These are phyloP conservation scores for Petasospora rhodanensis DNA, from an alignment of 1,139 yeast species.

Conservation along the genomic window DNA sequence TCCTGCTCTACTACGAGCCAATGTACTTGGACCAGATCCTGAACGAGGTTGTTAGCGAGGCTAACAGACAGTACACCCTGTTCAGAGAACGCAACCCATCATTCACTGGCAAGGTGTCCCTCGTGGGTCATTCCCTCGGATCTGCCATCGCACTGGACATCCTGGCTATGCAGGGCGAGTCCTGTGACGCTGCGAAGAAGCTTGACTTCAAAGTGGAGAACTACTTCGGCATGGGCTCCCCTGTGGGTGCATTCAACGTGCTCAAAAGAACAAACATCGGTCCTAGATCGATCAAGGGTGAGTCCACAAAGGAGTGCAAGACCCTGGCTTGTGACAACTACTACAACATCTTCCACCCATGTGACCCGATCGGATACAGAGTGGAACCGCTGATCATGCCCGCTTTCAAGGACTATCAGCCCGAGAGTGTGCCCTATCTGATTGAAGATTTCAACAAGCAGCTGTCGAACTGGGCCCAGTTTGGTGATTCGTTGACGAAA, in stretches of 20 bases:
- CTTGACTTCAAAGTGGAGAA: slow-evolving; percentile 70
- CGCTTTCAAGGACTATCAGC: slow-evolving; percentile 49
- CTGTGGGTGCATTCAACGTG: slow-evolving; percentile 80
- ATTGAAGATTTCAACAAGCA: slow-evolving; percentile 25
- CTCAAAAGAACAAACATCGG: slow-evolving; percentile 54
- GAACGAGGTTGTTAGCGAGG: slow-evolving; percentile 60
- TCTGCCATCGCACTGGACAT: slow-evolving; percentile 82
- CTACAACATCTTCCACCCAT: slow-evolving; percentile 79
- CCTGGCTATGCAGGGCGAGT: slow-evolving; percentile 52
- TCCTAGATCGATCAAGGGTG: slow-evolving; percentile 14
- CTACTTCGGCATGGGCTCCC: slow-evolving; percentile 82
- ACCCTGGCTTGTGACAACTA: slow-evolving; percentile 54
- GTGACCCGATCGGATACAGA: slow-evolving; percentile 86
- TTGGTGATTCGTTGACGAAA: slow-evolving; percentile 39
- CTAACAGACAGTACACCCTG: slow-evolving; percentile 61
- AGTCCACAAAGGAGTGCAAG: slow-evolving; percentile 11
- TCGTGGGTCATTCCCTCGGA: slow-evolving; percentile 90
- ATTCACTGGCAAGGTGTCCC: slow-evolving; percentile 73
- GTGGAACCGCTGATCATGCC: slow-evolving; percentile 73
- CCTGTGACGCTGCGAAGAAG: slow-evolving; percentile 26
- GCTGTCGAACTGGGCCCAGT: slow-evolving; percentile 27
- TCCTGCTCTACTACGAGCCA: slow-evolving; percentile 81
- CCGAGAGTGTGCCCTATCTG: slow-evolving; percentile 34
- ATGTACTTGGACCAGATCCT: slow-evolving; percentile 59
- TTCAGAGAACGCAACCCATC: slow-evolving; percentile 65